phyloP scores from a whole-genome alignment of 306 rosid species.

The Comarum palustre region DNA sequence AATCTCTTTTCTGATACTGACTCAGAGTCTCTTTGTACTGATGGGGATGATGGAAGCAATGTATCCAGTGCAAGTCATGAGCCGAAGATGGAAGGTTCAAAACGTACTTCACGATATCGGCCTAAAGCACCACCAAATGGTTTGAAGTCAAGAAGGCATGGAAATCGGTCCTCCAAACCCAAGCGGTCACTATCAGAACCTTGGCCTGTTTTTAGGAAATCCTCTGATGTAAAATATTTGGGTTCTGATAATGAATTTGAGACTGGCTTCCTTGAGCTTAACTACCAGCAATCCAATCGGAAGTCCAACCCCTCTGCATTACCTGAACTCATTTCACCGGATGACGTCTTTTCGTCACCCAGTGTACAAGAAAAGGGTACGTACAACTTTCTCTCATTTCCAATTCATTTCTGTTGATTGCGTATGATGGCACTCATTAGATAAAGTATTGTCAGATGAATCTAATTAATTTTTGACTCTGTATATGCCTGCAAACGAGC shows the following conservation, averaged over 20 bases:
- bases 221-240: constrained; percentile 19
- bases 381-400: constrained; percentile 25
- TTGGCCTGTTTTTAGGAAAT: constrained; percentile 30
- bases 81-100: constrained; percentile 24
- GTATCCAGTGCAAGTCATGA: constrained; percentile 30
- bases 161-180: constrained; percentile 16
- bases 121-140: constrained; percentile 25
- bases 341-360: constrained; percentile 36
- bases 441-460: constrained; percentile 32
- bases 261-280: constrained; percentile 28
- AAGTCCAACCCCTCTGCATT: constrained; percentile 33
- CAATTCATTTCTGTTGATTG: constrained; percentile 23
- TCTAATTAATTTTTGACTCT: not conserved
- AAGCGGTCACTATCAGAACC: constrained; percentile 40
- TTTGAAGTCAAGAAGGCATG: constrained; percentile 30
- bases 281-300: constrained; percentile 35
- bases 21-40: constrained; percentile 54
- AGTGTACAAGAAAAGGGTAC: constrained; percentile 26
- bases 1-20: constrained; percentile 68
- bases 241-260: constrained; percentile 27
- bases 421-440: constrained; percentile 21
- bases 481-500: not conserved
- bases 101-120: constrained; percentile 25
- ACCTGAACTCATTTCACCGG: constrained; percentile 45
- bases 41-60: constrained; percentile 44